phyloP scores from a whole-genome alignment of 2,329 filamentous ascomycete species.

The Rutstroemia sp. region DNA sequence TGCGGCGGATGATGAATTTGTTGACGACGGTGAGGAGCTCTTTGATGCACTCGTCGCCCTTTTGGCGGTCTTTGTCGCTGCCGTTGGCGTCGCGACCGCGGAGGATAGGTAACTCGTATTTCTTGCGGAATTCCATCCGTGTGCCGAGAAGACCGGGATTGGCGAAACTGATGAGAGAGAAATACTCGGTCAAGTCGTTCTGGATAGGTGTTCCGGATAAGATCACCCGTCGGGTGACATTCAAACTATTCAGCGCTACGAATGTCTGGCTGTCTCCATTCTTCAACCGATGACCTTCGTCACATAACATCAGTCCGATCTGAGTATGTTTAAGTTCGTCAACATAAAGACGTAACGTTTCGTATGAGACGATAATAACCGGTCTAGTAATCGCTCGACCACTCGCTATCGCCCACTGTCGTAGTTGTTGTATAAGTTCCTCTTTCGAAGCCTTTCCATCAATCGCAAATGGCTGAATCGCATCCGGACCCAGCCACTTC shows the following conservation, averaged over 20 bases:
- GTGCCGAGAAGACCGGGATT: conserved; percentile 90
- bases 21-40: conserved; percentile 84
- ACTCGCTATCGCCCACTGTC: conserved; percentile 88
- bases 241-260: conserved; percentile 79
- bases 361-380: conserved; percentile 96
- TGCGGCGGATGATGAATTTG: conserved; percentile 96
- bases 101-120: conserved; percentile 87
- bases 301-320: conserved; percentile 88
- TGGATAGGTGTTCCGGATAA: conserved; percentile 96
- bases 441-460: conserved; percentile 96
- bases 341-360: conserved; percentile 85
- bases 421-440: conserved; percentile 80
- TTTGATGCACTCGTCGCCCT: conserved; percentile 73
- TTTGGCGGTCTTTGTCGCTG: conserved; percentile 71
- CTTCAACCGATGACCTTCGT: conserved; percentile 93
- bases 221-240: conserved; percentile 87
- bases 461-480: conserved; percentile 87
- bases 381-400: conserved; percentile 37
- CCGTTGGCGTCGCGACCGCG: conserved; percentile 86
- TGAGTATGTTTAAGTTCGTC: conserved; percentile 83
- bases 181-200: conserved; percentile 98
- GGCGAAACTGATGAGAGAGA: conserved; percentile 89
- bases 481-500: conserved; percentile 93
- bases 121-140: conserved; percentile 84
- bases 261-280: conserved; percentile 97